Percentiles rank a stretch among this genome's conserved stretches.
phyloP scores from a whole-genome alignment of 768 basidiomycete genomes.

The Austroboletus eburneus region DNA sequence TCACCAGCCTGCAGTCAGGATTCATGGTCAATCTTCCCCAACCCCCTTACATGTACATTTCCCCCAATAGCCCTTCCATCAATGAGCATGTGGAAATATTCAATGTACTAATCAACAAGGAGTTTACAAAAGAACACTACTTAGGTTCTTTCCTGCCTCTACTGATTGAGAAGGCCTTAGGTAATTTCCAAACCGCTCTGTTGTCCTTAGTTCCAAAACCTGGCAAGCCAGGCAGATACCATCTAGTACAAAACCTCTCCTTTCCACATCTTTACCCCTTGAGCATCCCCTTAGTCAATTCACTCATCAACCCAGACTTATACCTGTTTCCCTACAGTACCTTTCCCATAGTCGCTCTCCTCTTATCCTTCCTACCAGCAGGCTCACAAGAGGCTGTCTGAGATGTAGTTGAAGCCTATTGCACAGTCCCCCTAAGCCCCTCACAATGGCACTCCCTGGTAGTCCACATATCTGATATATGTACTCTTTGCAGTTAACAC shows the following conservation, averaged over 20 bases:
- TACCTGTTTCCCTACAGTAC: not conserved
- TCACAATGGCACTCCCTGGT: constrained; percentile 37
- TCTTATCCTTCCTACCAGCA: accelerated
- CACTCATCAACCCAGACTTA: constrained; percentile 22
- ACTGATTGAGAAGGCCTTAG: no score
- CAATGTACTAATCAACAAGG: not conserved
- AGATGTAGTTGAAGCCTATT: not conserved
- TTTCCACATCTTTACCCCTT: constrained; percentile 5
- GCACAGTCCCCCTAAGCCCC: constrained; percentile 25
- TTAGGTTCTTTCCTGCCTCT: not conserved
- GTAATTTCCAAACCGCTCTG: no score
- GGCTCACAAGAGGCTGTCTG: not conserved
- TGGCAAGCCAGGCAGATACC: no score
- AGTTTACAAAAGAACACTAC: not conserved
- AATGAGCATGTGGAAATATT: not conserved
- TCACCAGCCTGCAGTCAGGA: not conserved
- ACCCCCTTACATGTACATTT: not conserved
- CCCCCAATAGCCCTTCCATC: not conserved
- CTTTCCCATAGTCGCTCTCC: not conserved
- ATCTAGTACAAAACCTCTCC: no score
- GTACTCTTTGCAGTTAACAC: accelerated
- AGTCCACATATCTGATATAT: constrained; percentile 11
- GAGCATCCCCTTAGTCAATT: constrained; percentile 33
- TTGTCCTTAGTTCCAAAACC: no score
- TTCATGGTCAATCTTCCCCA: not conserved